These are phyloP conservation scores for Candida sakaeoensis DNA, from an alignment of 805 yeast species.

Conservation along the genomic window DNA sequence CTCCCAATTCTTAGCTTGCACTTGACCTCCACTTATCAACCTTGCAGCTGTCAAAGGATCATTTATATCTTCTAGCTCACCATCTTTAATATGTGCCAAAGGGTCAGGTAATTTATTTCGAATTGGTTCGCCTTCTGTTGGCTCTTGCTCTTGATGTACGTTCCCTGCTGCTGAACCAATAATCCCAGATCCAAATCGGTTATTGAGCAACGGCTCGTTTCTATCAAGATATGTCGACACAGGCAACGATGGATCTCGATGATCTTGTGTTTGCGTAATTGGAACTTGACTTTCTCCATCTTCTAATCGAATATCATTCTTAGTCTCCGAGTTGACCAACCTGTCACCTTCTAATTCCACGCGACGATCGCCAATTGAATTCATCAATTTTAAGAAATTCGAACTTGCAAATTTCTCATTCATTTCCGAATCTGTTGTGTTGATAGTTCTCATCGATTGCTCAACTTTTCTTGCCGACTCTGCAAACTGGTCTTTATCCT, in stretches of 20 bases:
- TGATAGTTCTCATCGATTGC: conserved; percentile 16
- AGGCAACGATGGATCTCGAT: not conserved
- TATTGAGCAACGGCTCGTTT: conserved; percentile 14
- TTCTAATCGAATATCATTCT: conserved; percentile 29
- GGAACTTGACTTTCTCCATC: not conserved
- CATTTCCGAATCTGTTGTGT: conserved; percentile 18
- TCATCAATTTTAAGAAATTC: conserved; percentile 38
- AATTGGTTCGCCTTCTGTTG: not conserved
- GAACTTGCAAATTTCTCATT: conserved; percentile 31
- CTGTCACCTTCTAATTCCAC: conserved; percentile 41
- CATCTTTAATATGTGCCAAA: conserved; percentile 39
- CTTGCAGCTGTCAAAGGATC: conserved; percentile 39
- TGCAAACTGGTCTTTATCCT: conserved; percentile 37
- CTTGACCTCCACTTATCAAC: conserved; percentile 40
- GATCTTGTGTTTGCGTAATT: not conserved
- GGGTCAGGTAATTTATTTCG: conserved; percentile 39
- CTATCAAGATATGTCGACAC: conserved; percentile 6
- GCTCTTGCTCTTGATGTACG: not conserved
- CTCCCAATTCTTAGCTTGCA: conserved; percentile 30
- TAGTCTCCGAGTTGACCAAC: conserved; percentile 27
- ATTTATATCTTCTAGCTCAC: conserved; percentile 26
- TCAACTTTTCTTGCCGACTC: conserved; percentile 36
- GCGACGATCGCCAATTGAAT: conserved; percentile 30
- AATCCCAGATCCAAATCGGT: not conserved
- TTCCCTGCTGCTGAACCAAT: not conserved